Percentiles rank a stretch among this genome's conserved stretches.
These are phyloP conservation scores for Pulicaria dysenterica DNA, from an alignment of 129 eudicot genomes.

Conservation along the genomic window DNA sequence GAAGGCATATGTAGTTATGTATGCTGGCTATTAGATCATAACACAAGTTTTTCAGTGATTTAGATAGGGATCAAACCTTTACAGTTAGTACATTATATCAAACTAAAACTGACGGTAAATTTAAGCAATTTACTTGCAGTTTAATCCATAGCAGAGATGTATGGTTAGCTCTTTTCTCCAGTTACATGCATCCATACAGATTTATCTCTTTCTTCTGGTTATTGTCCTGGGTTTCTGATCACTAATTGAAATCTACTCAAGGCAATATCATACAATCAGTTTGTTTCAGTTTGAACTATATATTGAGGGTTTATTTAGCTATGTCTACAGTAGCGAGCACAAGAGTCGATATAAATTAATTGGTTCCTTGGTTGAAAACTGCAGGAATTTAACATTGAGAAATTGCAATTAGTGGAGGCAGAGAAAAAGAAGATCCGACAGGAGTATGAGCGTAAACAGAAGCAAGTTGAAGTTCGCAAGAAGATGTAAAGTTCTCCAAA, in stretches of 20 bases:
- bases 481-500: constrained; percentile 58
- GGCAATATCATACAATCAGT: neutral
- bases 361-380: neutral
- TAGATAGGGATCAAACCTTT: neutral
- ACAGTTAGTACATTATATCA: neutral
- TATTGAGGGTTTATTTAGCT: neutral
- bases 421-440: constrained; percentile 98
- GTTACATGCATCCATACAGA: neutral
- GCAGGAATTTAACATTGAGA: constrained; percentile 89
- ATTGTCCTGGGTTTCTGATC: constrained; percentile 12
- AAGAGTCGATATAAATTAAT: neutral
- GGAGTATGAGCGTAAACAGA: constrained; percentile 93
- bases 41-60: neutral
- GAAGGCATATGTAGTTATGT: neutral
- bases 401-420: constrained; percentile 89
- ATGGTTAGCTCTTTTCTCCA: neutral
- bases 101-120: neutral
- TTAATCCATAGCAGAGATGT: neutral
- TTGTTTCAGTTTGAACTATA: neutral
- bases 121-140: neutral
- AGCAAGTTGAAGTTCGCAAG: constrained; percentile 85
- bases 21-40: neutral
- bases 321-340: neutral
- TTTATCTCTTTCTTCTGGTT: neutral
- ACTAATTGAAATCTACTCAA: neutral